These are phyloP conservation scores for Pythium guiyangense DNA, from an alignment of 352 stramenopile species.

Conservation along the genomic window DNA sequence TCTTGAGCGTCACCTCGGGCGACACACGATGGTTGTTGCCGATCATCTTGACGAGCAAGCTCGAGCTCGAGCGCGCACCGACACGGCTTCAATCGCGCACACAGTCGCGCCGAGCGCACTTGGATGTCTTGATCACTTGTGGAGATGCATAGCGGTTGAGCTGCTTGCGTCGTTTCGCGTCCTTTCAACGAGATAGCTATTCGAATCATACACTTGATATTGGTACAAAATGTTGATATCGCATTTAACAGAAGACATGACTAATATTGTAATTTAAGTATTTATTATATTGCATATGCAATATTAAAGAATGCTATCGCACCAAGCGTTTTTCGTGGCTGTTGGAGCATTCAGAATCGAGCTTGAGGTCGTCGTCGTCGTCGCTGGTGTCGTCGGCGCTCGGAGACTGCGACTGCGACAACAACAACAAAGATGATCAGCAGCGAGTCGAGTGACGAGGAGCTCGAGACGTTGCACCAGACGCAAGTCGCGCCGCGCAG, in stretches of 20 bases:
- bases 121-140: background rate
- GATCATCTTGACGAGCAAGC: conserved; percentile 10
- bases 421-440: conserved; percentile 58
- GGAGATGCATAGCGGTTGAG: background rate
- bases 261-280: no score
- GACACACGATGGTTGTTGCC: conserved; percentile 56
- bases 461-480: conserved; percentile 69
- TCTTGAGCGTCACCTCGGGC: conserved; percentile 68
- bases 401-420: background rate
- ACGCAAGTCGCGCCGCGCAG: conserved; percentile 22
- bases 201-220: background rate
- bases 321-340: background rate
- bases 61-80: no score
- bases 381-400: no score
- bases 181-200: background rate
- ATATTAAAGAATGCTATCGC: no score
- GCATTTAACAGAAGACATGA: no score
- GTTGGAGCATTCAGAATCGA: background rate
- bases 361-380: no score
- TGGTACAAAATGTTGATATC: no score
- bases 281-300: no score
- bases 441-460: conserved; percentile 87
- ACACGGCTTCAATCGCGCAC: no score
- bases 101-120: background rate
- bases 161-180: background rate